These are phyloP conservation scores for Didymella keratinophila DNA, from an alignment of 2,329 filamentous ascomycete genomes.

Conservation along the genomic window DNA sequence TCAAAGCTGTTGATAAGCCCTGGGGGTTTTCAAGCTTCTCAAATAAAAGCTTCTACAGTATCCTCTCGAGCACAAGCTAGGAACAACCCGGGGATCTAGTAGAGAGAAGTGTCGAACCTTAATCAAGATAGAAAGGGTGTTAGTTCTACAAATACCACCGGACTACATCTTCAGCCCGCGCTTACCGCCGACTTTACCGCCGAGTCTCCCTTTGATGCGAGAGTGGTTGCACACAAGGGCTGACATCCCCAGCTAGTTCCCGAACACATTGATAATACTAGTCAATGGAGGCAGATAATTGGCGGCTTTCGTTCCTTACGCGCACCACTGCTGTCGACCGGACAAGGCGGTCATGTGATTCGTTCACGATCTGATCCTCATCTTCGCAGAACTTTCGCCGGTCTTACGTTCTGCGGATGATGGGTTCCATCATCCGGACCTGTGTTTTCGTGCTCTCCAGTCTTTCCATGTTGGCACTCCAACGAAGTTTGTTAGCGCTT, in stretches of 20 bases:
- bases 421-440: too few species aligned
- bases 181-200: too few species aligned
- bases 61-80: too few species aligned
- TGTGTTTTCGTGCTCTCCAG: constrained; percentile 48
- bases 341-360: neutral
- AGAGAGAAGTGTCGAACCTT: too few species aligned
- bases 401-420: constrained; percentile 48
- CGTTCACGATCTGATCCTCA: neutral
- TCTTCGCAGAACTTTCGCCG: constrained; percentile 22
- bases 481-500: constrained; percentile 57
- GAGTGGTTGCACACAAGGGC: neutral
- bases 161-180: too few species aligned
- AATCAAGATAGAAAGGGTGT: too few species aligned
- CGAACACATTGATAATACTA: neutral
- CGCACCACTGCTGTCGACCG: neutral
- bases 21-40: too few species aligned
- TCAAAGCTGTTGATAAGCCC: too few species aligned
- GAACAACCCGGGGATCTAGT: too few species aligned
- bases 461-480: constrained; percentile 48
- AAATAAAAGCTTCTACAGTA: too few species aligned
- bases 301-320: neutral
- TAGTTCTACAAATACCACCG: too few species aligned
- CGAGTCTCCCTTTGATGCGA: too few species aligned
- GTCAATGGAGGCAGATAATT: neutral
- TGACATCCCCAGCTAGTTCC: neutral